Evolutionary conservation across 345 rosid genomes (phyloP), one percentile per base, ranked within the genome.

Genomic region (Raphanus raphanistrum): DNA sequence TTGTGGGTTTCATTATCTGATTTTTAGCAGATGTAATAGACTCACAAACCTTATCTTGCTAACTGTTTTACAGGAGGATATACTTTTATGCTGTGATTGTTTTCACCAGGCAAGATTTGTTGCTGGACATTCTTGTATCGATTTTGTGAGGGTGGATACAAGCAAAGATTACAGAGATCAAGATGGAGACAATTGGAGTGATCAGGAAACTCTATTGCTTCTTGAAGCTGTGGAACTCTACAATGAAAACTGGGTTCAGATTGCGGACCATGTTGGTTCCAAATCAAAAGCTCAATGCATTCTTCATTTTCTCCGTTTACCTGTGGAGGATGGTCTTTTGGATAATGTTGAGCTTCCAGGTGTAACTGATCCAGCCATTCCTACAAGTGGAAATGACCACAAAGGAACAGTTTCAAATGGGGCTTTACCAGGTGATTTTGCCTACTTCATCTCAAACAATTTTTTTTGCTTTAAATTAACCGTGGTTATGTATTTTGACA

Each of bases 251-350:
- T 92, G 99, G 99, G 76, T 87, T 86, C 97, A 88, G 76, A 85
- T 95, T 82, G 95, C 98, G 0, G 98, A 92, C 61, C 92, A 90
- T 87, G 98, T 94, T 62, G 94, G 95, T 78, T 74, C 94, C 82
- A 94, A 94, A 82, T 86, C 98, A 80, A 94, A 94, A 88, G 97
- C 98, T 21, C 98, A 94, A 73, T 94, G 98, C 82, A 90, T 90
- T 77, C 93, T 89, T 76, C 97, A 92, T 80, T 95, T 95, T 82
- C 90, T 95, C 13, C 92, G 96, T 36, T 81, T 95, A 73, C 94
- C 99, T 35, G 84, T 88, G 85, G 94, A 90, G 87, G 89, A 90
- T 84, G 92, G 96, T 75, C 77, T 90, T 57, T 76, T 95, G 86
- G 98, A 92, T 76, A 91, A 86, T 67, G 85, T 95, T 67, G 97